Evolutionary conservation across 139 green algal species (phyloP), one percentile per base, ranked within the genome.

Genomic region (Tetradesmus lagerheimii): DNA sequence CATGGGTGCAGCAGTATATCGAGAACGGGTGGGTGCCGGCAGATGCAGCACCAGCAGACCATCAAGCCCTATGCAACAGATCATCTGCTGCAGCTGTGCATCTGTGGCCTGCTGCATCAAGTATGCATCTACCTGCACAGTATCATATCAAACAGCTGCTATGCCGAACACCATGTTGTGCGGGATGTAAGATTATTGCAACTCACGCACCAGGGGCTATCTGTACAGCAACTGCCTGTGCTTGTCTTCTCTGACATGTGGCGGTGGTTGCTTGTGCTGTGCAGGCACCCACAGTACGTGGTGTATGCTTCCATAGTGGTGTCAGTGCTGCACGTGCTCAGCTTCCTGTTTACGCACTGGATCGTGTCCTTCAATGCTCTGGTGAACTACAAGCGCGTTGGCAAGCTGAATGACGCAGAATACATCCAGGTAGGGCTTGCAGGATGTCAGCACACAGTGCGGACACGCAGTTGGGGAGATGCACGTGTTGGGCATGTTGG

Each of bases 271-370:
- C 18, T 45, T 25, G 87, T 91, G 92, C 15, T 38, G 27, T 66
- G 64, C 83, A 88, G 83, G 83, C 83, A 81, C 25, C 83, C 83
- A 29, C 25, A 18, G 11, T 18, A 77, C 4, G 83, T 88, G 85
- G 82, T 87, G 43, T 95, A 95, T 77, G 90, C 31, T 1, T 6
- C 94, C 12, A 87, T 67, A 2, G 91, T 39, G 4, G 64, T 77
- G 15, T 85, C 83, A 11, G 67, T 93, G 34, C 53, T 94, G 29
- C 92, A 97, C 45, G 83, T 96, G 9, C 91, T 97, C 34, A 37
- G 93, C 9, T 83, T 94, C n/a, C 90, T 97, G 81, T 94, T 95
- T 47, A 93, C 91, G 0, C 87, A 96, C 29, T 97, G 95, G 95
- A 93, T 77, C 71, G 90, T 95, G 20, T 29, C 79, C 0, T 91